phyloP scores from a whole-genome alignment of 1,284 basidiomycete species.

The Chalciporus sp. region DNA sequence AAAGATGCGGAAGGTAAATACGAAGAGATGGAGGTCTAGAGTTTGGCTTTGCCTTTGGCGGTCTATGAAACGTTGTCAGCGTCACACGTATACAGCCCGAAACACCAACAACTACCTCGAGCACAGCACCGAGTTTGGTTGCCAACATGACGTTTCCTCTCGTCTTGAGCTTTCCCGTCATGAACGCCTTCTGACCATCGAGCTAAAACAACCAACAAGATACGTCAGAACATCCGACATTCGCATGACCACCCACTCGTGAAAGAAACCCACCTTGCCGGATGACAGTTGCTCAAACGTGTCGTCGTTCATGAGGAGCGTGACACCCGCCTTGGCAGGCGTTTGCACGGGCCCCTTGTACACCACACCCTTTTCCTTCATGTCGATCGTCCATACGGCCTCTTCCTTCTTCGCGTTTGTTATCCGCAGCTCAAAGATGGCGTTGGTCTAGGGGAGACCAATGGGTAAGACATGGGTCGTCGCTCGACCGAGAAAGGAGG shows the following conservation, averaged over 20 bases:
- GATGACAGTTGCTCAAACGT: slow-evolving; percentile 65
- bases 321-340: slow-evolving; percentile 76
- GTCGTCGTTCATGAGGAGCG: slow-evolving; percentile 75
- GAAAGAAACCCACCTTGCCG: slow-evolving; percentile 56
- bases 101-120: slow-evolving; percentile 59
- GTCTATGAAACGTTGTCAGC: slow-evolving; percentile 25
- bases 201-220: slow-evolving; percentile 41
- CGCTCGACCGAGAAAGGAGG: not conserved
- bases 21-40: slow-evolving; percentile 22
- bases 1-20: not conserved
- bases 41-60: slow-evolving; percentile 41
- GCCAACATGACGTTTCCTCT: slow-evolving; percentile 88
- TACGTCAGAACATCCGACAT: not conserved
- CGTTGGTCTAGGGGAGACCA: slow-evolving; percentile 70
- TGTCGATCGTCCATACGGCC: slow-evolving; percentile 91
- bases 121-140: slow-evolving; percentile 82
- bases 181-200: slow-evolving; percentile 92
- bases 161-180: slow-evolving; percentile 89
- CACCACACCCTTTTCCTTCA: slow-evolving; percentile 87
- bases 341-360: slow-evolving; percentile 78
- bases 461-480: not conserved
- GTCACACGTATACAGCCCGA: not conserved
- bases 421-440: slow-evolving; percentile 88
- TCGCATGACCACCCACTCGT: not conserved
- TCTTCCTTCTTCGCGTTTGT: slow-evolving; percentile 79